Base-by-base conservation (phyloP, 805 yeast genomes). In the Candida koratica region DNA sequence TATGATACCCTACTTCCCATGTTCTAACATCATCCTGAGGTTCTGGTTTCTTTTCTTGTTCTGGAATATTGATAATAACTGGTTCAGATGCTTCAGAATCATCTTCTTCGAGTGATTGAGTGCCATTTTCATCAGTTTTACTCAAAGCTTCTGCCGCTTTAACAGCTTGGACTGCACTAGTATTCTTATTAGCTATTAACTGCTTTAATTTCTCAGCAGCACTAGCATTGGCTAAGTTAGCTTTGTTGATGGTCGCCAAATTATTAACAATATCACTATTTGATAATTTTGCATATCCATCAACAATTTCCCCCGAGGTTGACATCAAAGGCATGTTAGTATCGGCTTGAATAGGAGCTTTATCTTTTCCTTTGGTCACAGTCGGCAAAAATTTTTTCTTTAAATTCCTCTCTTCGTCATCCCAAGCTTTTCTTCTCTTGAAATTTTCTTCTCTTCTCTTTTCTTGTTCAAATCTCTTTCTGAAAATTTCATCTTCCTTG, bases 1-100 rank as follows among this genome's bases (percentile, higher is more conserved):
- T 77, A 34, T 75, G 75, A 59, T 85, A 93, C 0, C 98, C 98
- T 0, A 93, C 81, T 55, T 87, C 95, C 79, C 85, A 82, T 44
- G 86, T 60, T 46, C 79, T 75, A 22, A 89, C 81, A 6, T 69
- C 61, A 40, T 73, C 79, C 20, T 57, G 67, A 25, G 53, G 53
- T 28, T 27, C 49, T 20, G 37, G 38, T 36, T 51, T 49, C 28
- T 52, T 47, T 19, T 31, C 22, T 17, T 33, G 31, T 41, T 35
- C 38, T 37, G 45, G 11, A 29, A 22, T 25, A 26, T 44, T 41
- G 12, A 41, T 14, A 13, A 41, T 39, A 2, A 55, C 27, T 24
- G 36, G 45, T 38, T 45, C 47, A 37, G 46, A 37, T 34, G 40
- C 36, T 29, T 43, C 29, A 12, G 20, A 17, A 16, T 32, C 34